Base-by-base conservation (phyloP, 1,284 basidiomycete genomes). In the Irpex lacteus region DNA sequence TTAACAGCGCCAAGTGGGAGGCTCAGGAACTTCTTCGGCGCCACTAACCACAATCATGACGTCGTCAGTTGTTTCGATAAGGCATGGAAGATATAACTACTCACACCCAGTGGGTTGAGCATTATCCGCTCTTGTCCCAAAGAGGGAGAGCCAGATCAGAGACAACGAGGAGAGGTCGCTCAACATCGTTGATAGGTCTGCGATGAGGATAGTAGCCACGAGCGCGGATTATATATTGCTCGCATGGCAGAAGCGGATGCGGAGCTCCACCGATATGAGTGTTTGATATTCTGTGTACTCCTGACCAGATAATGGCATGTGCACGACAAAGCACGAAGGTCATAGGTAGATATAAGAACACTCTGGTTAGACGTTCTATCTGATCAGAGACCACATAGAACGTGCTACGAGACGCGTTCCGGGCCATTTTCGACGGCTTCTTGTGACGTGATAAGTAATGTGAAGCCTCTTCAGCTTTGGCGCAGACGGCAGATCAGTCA, bases 21-120 rank as follows among this genome's bases (percentile, higher is more conserved):
- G 26, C 76, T 80, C 38, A 80, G 64, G 70, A 78, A 86, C 67
- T 81, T 79, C 77, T 83, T 85, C 0, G 83, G 80, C 21, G 80
- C 83, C 63, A 86, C 84, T 82, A 56, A 13, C 18, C 11, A 18
- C 50, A 54, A 15, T 36, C 15, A 18, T 34, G 32, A 32, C 21
- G 15, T 18, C 58, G n/a, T n/a, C 2, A 15, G 37, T 40, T 15
- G 15, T n/a, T 5, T n/a, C 7, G 50, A 26, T 7, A 21, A 19
- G 18, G 50, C 18, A n/a, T 52, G 50, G 5, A n/a, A 7, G 50
- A 9, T 15, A 44, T 15, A 44, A 44, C 50, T 52, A 52, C 50
- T 52, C 5, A 21, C 50, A 21, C 18, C 50, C 50, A 21, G 50
- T 52, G 7, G 50, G 11, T 19, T 52, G 50, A 52, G 50, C 50